Conservation (phyloP, 345 rosid genomes). For the Camelina sativa region DNA sequence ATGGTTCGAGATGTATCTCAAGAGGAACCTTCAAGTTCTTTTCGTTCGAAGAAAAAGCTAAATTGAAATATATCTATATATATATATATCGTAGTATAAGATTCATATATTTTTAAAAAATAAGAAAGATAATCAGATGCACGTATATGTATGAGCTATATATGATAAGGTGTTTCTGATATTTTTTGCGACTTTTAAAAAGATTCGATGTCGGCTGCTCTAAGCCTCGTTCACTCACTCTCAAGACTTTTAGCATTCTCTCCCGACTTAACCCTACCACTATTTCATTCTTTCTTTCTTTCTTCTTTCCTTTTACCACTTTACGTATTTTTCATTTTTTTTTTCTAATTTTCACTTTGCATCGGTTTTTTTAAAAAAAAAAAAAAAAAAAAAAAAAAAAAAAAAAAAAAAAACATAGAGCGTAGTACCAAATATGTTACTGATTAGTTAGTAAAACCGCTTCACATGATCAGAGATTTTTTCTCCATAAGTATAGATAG, state of each 20-base stretch:
- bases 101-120: not conserved
- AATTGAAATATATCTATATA: not conserved
- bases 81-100: no score
- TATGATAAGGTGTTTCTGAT: constrained; percentile 36
- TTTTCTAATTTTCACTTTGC: not conserved
- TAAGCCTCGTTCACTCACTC: constrained; percentile 29
- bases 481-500: not conserved
- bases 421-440: no score
- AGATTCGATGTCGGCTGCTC: constrained; percentile 47
- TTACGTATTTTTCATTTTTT: not conserved
- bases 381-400: not conserved
- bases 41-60: constrained; percentile 28
- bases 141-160: constrained; percentile 23
- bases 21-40: constrained; percentile 18
- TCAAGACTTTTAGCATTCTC: constrained; percentile 10
- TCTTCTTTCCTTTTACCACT: not conserved
- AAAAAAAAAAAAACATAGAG: not conserved
- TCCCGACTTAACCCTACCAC: constrained; percentile 35
- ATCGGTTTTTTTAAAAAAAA: not conserved
- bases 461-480: not conserved
- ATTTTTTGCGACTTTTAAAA: constrained; percentile 27
- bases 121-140: constrained; percentile 32
- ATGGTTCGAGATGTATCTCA: not conserved
- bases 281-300: constrained; percentile 1
- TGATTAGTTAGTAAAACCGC: not conserved